phyloP scores from a whole-genome alignment of 192 early-diverging fungal genomes.

The Allomyces macrogynus region DNA sequence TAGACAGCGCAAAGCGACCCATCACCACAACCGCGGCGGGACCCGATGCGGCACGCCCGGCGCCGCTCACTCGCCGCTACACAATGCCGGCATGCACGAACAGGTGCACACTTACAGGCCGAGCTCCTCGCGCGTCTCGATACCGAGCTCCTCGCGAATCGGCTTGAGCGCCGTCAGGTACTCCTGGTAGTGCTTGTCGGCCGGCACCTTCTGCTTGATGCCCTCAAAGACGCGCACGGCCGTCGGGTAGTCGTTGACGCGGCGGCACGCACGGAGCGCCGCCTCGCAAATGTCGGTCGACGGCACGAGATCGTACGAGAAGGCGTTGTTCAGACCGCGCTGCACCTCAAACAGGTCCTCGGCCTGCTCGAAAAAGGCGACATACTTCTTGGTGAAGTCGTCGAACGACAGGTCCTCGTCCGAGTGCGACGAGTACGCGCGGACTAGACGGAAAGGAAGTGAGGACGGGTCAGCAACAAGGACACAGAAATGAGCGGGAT shows the following conservation, averaged over 20 bases:
- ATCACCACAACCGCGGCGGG: too few relatives aligned
- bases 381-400: slow-evolving; percentile 53
- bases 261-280: slow-evolving; percentile 71
- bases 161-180: slow-evolving; percentile 79
- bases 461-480: too few relatives aligned
- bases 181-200: slow-evolving; percentile 64
- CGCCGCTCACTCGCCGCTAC: too few relatives aligned
- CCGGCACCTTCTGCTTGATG: slow-evolving; percentile 72
- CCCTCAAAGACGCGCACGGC: slow-evolving; percentile 88
- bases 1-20: too few relatives aligned
- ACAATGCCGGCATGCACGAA: too few relatives aligned
- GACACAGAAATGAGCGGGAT: too few relatives aligned
- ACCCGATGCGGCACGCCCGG: too few relatives aligned
- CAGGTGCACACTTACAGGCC: slow-evolving; percentile 28
- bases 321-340: slow-evolving; percentile 93
- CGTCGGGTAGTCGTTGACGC: slow-evolving; percentile 85
- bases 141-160: slow-evolving; percentile 65
- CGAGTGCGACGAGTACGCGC: slow-evolving; percentile 41
- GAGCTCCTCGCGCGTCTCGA: slow-evolving; percentile 73
- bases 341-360: slow-evolving; percentile 95
- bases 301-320: slow-evolving; percentile 87
- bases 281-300: slow-evolving; percentile 70
- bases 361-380: slow-evolving; percentile 62
- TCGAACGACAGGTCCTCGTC: slow-evolving; percentile 58
- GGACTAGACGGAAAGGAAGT: slow-evolving; percentile 1